A percentile compares a stretch with the other conserved stretches of the same genome.
Conservation (phyloP, 1,284 basidiomycete genomes). For the Agroathelia rolfsii region DNA sequence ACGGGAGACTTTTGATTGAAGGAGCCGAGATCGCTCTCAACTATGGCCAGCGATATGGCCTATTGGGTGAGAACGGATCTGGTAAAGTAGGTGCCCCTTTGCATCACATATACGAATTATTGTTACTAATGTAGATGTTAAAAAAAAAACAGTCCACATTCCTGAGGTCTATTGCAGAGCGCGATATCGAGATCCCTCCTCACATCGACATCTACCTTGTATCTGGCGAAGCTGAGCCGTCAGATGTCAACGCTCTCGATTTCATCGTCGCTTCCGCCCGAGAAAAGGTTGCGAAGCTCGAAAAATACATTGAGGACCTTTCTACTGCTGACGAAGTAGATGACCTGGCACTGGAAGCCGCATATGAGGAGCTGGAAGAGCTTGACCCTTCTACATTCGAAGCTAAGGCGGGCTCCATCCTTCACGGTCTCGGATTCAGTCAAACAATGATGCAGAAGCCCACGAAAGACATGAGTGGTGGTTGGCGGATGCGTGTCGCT, state of each 20-base stretch:
- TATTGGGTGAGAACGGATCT: constrained; percentile 94
- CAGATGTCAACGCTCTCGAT: constrained; percentile 93
- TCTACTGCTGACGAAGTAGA: constrained; percentile 86
- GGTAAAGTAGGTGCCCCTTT: constrained; percentile 70
- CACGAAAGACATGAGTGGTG: constrained; percentile 98
- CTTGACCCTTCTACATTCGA: constrained; percentile 95
- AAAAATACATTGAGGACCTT: constrained; percentile 91
- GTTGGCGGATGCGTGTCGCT: constrained; percentile 98
- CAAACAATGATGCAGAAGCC: constrained; percentile 91
- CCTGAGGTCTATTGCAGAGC: constrained; percentile 73
- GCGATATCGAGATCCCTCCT: constrained; percentile 89
- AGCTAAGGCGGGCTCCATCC: constrained; percentile 89
- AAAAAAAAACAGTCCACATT: constrained; percentile 43
- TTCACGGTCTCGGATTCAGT: constrained; percentile 94
- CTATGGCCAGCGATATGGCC: constrained; percentile 93
- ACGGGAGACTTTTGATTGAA: constrained; percentile 90
- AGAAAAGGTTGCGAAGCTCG: constrained; percentile 92
- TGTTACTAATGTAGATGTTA: constrained; percentile 9
- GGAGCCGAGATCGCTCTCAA: constrained; percentile 87
- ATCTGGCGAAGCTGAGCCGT: constrained; percentile 90
- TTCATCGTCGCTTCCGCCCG: constrained; percentile 91
- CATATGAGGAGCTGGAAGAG: constrained; percentile 96
- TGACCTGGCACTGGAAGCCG: constrained; percentile 74
- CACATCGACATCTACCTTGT: constrained; percentile 99
- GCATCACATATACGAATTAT: constrained; percentile 2